These are phyloP conservation scores for Paxillus rubicundulus DNA, from an alignment of 768 basidiomycete species.

Conservation along the genomic window DNA sequence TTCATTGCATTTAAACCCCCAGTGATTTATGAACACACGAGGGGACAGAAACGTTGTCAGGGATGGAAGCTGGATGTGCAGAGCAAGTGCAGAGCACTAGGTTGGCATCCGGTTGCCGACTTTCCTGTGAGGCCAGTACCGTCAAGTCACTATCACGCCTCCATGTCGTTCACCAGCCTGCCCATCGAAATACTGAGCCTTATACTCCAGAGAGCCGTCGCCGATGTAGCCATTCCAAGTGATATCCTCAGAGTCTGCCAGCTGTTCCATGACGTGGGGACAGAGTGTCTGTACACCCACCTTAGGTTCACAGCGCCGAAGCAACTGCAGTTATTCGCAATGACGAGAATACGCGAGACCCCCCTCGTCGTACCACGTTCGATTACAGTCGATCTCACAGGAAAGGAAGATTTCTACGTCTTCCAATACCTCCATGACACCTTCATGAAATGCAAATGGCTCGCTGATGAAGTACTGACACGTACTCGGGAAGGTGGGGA, in stretches of 20 bases:
- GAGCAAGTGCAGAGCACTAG: no score
- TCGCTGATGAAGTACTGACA: neutral
- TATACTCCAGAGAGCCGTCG: conserved; percentile 18
- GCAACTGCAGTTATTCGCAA: conserved; percentile 21
- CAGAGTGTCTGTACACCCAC: conserved; percentile 22
- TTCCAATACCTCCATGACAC: conserved; percentile 27
- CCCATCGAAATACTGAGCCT: conserved; percentile 22
- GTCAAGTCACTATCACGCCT: no score
- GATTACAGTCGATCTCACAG: conserved; percentile 28
- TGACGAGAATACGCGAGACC: conserved; percentile 1
- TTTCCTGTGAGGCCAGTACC: no score
- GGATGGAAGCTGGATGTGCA: no score
- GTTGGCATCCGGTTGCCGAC: no score
- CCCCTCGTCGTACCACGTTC: conserved; percentile 26
- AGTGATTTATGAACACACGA: no score
- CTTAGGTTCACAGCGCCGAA: conserved; percentile 22
- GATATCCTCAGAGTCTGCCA: conserved; percentile 22
- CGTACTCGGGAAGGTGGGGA: neutral
- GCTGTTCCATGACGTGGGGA: conserved; percentile 20
- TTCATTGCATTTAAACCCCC: no score
- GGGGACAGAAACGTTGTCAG: no score
- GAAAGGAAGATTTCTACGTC: conserved; percentile 26
- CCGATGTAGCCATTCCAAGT: conserved; percentile 12
- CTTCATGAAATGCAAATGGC: conserved; percentile 24
- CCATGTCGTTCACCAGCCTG: conserved; percentile 14